Evolutionary conservation across 495 filamentous ascomycete genomes (phyloP), one percentile per base, ranked within the genome.

Genomic region (Pseudevernia furfuracea): DNA sequence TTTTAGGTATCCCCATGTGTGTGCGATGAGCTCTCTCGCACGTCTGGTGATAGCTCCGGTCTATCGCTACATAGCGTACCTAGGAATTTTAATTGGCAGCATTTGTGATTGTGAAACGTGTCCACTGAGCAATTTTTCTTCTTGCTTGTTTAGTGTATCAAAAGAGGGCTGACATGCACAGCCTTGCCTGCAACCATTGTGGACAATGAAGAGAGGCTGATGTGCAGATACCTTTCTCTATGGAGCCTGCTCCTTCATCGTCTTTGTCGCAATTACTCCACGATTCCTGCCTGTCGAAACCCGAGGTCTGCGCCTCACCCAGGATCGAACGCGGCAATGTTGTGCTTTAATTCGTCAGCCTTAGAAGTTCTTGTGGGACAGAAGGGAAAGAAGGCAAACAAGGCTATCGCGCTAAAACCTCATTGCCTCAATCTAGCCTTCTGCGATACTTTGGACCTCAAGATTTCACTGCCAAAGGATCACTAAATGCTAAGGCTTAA

Each of bases 401-500:
- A 64, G 62, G 62, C 62, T 64, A 64, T 53, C 62, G 25, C 62
- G 62, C 62, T 64, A 64, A 63, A 9, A 30, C 10, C 32, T 55
- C 52, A 55, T 55, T 55, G 52, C 52, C 52, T 55, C 52, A 55
- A 21, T 55, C 52, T 34, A 55, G 52, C 52, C 52, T 55, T 34
- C 21, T 34, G 7, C 23, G 21, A 46, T 44, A n/a, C 37, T 23
- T 36, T 56, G 39, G 53, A 55, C 53, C 39, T 57, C 28, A 44
- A 34, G 8, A 30, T 21, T 34, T n/a, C 17, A 55, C 21, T 3
- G 7, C 12, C 37, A 30, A 10, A 41, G 37, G 15, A 25, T 57
- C 19, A 6, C 44, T 11, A 58, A 43, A n/a, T 58, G 32, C 28
- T 57, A 23, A 25, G 19, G 30, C 48, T 44, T 38, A 44, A 57